A percentile compares a stretch with the other conserved stretches of the same genome.
Conservation (phyloP, 495 filamentous ascomycete species). For the Opeltia flavorubescens region DNA sequence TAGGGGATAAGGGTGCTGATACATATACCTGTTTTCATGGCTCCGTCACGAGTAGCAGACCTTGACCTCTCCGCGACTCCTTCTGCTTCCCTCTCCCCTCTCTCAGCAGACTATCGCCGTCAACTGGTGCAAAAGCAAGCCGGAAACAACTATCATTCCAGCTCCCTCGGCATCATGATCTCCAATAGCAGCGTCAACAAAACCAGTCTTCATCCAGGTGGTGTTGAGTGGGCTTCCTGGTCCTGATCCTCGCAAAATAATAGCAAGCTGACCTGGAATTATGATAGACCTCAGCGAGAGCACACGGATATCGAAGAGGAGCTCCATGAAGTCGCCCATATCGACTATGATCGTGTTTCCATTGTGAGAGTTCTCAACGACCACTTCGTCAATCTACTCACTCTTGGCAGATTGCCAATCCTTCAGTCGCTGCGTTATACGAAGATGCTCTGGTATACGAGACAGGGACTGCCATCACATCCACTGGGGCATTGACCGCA, state of each 20-base stretch:
- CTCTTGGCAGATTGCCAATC: conserved; percentile 60
- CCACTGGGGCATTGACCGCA: conserved; percentile 82
- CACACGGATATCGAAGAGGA: conserved; percentile 97
- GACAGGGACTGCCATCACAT: conserved; percentile 92
- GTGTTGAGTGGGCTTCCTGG: conserved; percentile 62
- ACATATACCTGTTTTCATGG: conserved; percentile 1
- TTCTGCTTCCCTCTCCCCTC: conserved; percentile 34
- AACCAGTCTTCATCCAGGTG: conserved; percentile 76
- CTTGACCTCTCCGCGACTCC: conserved; percentile 4
- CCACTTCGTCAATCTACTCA: neutral
- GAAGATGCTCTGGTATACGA: conserved; percentile 99
- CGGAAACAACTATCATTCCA: conserved; percentile 50
- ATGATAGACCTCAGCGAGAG: conserved; percentile 55
- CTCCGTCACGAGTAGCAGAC: neutral
- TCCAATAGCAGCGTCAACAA: conserved; percentile 59
- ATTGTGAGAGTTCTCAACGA: conserved; percentile 50
- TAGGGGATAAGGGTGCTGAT: neutral
- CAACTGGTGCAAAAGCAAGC: conserved; percentile 47
- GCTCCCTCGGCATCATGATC: conserved; percentile 49
- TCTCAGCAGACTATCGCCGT: conserved; percentile 42
- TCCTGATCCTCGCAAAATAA: conserved; percentile 6
- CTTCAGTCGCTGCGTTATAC: conserved; percentile 85
- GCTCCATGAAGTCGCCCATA: conserved; percentile 94
- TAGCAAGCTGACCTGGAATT: neutral
- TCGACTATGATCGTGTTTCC: conserved; percentile 96